A percentile compares a stretch with the other conserved stretches of the same genome.
Conservation (phyloP, 768 basidiomycete genomes). For the Suillus subaureus region DNA sequence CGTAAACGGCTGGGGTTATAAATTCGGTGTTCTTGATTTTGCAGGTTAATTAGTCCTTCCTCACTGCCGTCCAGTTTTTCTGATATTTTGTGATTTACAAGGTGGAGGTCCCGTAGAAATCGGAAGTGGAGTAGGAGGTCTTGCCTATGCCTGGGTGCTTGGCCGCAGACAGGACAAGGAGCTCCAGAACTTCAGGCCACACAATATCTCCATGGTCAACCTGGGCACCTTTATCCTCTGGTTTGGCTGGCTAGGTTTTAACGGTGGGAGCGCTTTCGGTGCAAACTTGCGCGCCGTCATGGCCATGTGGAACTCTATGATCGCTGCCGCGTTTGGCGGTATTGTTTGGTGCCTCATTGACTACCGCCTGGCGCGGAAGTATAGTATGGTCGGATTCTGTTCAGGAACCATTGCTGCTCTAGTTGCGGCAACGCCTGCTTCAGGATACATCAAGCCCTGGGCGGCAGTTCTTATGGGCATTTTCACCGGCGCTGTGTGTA, state of each 20-base stretch:
- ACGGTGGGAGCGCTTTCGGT: constrained; percentile 86
- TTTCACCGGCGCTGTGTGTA: constrained; percentile 70
- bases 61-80: background rate
- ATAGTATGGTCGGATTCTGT: constrained; percentile 91
- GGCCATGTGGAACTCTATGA: constrained; percentile 89
- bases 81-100: constrained; percentile 26
- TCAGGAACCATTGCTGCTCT: constrained; percentile 87
- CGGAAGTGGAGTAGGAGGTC: constrained; percentile 79
- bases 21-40: constrained; percentile 88
- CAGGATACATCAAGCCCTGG: constrained; percentile 81
- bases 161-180: constrained; percentile 78
- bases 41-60: constrained; percentile 49
- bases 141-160: constrained; percentile 86
- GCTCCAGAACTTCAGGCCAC: constrained; percentile 79
- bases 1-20: constrained; percentile 79
- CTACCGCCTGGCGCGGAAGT: constrained; percentile 77
- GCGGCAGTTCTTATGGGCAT: constrained; percentile 75
- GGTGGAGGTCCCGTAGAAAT: constrained; percentile 90
- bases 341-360: constrained; percentile 83
- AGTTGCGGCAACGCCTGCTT: constrained; percentile 87
- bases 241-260: constrained; percentile 90
- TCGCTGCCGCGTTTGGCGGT: constrained; percentile 82
- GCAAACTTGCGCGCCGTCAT: constrained; percentile 86
- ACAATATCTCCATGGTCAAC: constrained; percentile 82
- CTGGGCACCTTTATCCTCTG: constrained; percentile 86